phyloP scores from a whole-genome alignment of 768 basidiomycete genomes.

The Boletus huronensis region DNA sequence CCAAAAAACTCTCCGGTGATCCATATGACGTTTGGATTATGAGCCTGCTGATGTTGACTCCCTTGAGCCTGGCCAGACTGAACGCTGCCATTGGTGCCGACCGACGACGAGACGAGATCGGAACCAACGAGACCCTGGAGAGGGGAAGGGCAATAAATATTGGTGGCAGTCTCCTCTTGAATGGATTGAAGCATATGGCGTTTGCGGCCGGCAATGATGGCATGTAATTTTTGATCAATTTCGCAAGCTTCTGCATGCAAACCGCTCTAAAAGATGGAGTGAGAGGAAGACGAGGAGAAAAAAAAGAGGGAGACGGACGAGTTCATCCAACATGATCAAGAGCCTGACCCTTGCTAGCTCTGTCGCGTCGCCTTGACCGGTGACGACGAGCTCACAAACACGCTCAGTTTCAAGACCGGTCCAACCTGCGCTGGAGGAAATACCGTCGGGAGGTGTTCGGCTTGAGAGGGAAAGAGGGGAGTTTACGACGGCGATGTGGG shows the following conservation, averaged over 20 bases:
- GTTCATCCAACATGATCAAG: slow-evolving; percentile 91
- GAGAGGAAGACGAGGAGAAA: neutral
- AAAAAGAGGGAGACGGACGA: slow-evolving; percentile 54
- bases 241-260: slow-evolving; percentile 88
- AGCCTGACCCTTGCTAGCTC: slow-evolving; percentile 88
- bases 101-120: slow-evolving; percentile 44
- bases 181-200: slow-evolving; percentile 84
- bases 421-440: slow-evolving; percentile 75
- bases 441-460: slow-evolving; percentile 73
- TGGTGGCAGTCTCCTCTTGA: slow-evolving; percentile 95
- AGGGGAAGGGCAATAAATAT: slow-evolving; percentile 91
- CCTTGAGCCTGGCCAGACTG: slow-evolving; percentile 25
- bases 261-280: slow-evolving; percentile 59
- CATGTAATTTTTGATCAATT: slow-evolving; percentile 92
- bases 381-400: slow-evolving; percentile 89
- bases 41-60: slow-evolving; percentile 34
- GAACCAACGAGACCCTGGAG: slow-evolving; percentile 81
- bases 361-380: slow-evolving; percentile 84
- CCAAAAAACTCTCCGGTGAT: slow-evolving; percentile 98
- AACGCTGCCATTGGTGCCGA: slow-evolving; percentile 34
- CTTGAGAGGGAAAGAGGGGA: slow-evolving; percentile 72
- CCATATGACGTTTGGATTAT: slow-evolving; percentile 80
- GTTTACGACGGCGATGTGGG: slow-evolving; percentile 93
- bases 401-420: slow-evolving; percentile 92
- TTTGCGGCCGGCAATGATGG: slow-evolving; percentile 88